Evolutionary conservation across 352 stramenopile genomes (phyloP), one percentile per base, ranked within the genome.

Genomic region (Phytopythium aichiense): DNA sequence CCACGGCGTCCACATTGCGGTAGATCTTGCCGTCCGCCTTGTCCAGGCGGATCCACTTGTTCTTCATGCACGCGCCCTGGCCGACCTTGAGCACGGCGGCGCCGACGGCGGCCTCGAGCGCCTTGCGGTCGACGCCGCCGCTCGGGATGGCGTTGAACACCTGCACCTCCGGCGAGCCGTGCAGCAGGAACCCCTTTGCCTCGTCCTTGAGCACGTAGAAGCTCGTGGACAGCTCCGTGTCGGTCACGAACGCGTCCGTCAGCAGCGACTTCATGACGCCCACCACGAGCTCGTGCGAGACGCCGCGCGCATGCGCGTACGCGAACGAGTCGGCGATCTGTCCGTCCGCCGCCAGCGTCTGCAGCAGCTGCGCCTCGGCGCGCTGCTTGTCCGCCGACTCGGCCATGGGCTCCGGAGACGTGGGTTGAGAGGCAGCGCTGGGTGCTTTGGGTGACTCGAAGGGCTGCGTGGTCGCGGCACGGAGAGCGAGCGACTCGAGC

Each of bases 21-120:
- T 87, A 89, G 54, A 98, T 78, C 66, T 96, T 94, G 23, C 79
- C 84, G n/a, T 81, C 78, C 30, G 82, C 79, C 66, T 96, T 95
- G 75, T 98, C 91, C 61, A 98, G 91, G 56, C 92, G 90, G 58
- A 98, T 90, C 96, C 96, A 99, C 68, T 97, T 98, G 79, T 98
- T 98, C 80, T 99, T 98, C 92, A 99, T 98, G 73, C 90, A 98
- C 66, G 92, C 96, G 60, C 93, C 94, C 69, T 98, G 93, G 13
- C 96, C 97, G 70, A 99, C 93, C 71, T 99, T 99, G 65, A 94
- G 85, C 15, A 88, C 82, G 25, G 92, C 74, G 23, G 92, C 87
- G 30, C 89, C 85, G 6, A 99, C 85, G 3, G 73, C 73, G 22
- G 72, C 61, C 66, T 98, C 83, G 30, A 99, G 72, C 30, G 84